phyloP scores from a whole-genome alignment of 305 asterid species.

The Euphrasia arctica region DNA sequence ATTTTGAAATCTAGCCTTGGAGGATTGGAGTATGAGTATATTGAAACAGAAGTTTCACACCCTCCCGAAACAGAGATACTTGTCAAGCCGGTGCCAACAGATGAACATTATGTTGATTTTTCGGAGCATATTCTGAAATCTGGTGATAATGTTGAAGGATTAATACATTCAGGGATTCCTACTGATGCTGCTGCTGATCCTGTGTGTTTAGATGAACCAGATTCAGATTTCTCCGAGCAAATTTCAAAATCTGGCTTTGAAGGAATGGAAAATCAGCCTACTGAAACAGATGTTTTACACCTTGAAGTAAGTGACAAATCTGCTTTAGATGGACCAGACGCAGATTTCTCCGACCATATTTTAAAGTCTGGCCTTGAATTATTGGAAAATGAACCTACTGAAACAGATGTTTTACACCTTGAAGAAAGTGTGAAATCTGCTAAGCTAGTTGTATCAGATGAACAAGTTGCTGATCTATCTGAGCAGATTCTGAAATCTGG shows the following conservation, averaged over 20 bases:
- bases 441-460: not conserved
- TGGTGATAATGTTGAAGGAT: not conserved
- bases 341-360: slow-evolving; percentile 55
- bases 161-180: slow-evolving; percentile 19
- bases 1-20: not conserved
- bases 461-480: slow-evolving; percentile 1
- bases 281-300: not conserved
- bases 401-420: not conserved
- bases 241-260: not conserved
- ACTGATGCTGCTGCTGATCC: too few species aligned
- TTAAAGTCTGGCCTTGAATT: not conserved
- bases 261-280: not conserved
- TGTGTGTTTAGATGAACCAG: too few species aligned
- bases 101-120: not conserved
- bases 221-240: slow-evolving; percentile 54
- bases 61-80: not conserved
- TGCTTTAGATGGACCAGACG: not conserved
- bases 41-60: not conserved
- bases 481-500: slow-evolving; percentile 1
- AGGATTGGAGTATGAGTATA: not conserved
- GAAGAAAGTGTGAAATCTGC: slow-evolving; percentile 5
- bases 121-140: not conserved
- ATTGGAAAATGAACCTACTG: not conserved
- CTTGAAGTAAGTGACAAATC: not conserved
- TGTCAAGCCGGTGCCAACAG: slow-evolving; percentile 6